These are phyloP conservation scores for Malassezia sympodialis DNA, from an alignment of 1,284 basidiomycete species.

Conservation along the genomic window DNA sequence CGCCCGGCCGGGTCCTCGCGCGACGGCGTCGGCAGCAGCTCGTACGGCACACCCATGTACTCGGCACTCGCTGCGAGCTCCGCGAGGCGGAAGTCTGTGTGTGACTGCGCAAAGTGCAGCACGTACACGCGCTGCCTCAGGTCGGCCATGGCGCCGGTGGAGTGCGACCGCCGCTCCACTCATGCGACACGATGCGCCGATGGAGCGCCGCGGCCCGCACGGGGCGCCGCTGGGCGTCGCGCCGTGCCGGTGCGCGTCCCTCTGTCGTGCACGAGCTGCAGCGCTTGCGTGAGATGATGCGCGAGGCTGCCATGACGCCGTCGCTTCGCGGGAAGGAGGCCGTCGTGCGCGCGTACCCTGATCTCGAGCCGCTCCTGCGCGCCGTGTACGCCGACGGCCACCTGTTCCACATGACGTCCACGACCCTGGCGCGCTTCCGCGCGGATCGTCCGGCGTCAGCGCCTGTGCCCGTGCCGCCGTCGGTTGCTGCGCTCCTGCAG, in stretches of 20 bases:
- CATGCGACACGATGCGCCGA: neutral
- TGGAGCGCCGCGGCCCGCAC: neutral
- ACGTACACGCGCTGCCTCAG: conserved; percentile 29
- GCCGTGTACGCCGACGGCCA: neutral
- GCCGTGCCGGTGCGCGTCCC: neutral
- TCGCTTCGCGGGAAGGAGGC: neutral
- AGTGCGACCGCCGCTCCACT: neutral
- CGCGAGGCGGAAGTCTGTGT: conserved; percentile 33
- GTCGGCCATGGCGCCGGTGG: neutral
- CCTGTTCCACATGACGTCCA: neutral
- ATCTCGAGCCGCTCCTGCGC: conserved; percentile 5
- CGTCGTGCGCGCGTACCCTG: neutral
- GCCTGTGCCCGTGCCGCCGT: neutral
- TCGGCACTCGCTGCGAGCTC: conserved; percentile 35
- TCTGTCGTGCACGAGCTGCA: neutral
- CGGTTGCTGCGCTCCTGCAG: conserved; percentile 2
- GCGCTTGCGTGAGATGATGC: neutral
- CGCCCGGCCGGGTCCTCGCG: neutral
- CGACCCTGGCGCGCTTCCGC: neutral
- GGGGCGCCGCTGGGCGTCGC: neutral
- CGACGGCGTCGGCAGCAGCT: conserved; percentile 31
- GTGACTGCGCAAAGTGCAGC: conserved; percentile 33
- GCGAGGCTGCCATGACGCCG: neutral
- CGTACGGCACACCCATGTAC: conserved; percentile 29
- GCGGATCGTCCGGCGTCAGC: neutral